Evolutionary conservation across 352 stramenopile species (phyloP).

Genomic region (Detonula confervacea): DNA sequence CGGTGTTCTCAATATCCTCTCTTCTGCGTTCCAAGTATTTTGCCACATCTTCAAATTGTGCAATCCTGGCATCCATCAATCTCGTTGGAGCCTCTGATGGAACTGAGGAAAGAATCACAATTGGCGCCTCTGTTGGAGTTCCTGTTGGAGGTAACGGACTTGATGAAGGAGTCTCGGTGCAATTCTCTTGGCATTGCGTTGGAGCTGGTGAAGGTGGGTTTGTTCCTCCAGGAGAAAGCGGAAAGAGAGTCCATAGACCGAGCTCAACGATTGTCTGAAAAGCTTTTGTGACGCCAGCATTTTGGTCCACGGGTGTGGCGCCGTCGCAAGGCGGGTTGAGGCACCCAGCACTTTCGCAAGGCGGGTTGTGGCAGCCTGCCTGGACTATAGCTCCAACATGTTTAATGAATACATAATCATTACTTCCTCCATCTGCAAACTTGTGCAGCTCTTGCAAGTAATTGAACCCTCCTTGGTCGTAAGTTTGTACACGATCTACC

Average conservation of each 20-base stretch:
- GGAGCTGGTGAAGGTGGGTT: constrained; percentile 31
- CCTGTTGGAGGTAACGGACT: constrained; percentile 20
- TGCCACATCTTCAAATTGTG: constrained; percentile 18
- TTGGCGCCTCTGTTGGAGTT: constrained; percentile 10
- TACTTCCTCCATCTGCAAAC: constrained; percentile 41
- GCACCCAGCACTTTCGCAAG: constrained; percentile 38
- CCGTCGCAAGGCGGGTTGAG: constrained; percentile 23
- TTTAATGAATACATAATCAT: constrained; percentile 38
- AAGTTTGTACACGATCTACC: constrained; percentile 40
- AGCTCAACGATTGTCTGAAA: constrained; percentile 35
- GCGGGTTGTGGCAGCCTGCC: constrained; percentile 36
- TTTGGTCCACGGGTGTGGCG: constrained; percentile 9
- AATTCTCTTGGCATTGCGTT: constrained; percentile 19
- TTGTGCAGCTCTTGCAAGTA: constrained; percentile 33
- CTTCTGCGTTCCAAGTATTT: constrained; percentile 18
- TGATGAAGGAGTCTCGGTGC: constrained; percentile 12
- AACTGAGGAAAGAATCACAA: constrained; percentile 2
- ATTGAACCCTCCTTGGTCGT: constrained; percentile 42
- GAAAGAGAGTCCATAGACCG: constrained; percentile 32
- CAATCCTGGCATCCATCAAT: neutral
- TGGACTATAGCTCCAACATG: constrained; percentile 31
- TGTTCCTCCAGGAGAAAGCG: constrained; percentile 14
- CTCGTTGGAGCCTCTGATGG: constrained; percentile 26
- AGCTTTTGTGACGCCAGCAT: constrained; percentile 25
- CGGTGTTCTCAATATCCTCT: constrained; percentile 21